phyloP scores from a whole-genome alignment of 768 basidiomycete genomes.

The Solioccasus polychromus region DNA sequence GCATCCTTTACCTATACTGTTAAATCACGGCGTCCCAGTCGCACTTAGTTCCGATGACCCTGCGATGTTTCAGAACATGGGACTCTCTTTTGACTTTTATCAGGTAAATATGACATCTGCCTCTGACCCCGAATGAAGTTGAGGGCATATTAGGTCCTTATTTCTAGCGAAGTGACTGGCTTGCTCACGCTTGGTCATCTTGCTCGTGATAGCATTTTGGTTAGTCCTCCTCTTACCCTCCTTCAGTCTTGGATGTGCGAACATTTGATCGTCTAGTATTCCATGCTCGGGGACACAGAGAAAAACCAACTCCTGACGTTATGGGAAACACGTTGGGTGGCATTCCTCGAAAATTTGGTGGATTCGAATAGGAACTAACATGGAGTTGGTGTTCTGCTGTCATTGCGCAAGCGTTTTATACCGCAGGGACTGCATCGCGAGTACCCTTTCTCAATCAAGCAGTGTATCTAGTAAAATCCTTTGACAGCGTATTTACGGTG shows the following conservation, averaged over 20 bases:
- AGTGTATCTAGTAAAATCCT: neutral
- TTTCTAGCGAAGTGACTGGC: slow-evolving; percentile 63
- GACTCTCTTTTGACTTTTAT: slow-evolving; percentile 74
- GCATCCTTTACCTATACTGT: slow-evolving; percentile 69
- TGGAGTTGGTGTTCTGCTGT: no score
- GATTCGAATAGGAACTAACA: slow-evolving; percentile 2
- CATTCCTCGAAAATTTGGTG: slow-evolving; percentile 40
- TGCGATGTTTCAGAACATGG: slow-evolving; percentile 73
- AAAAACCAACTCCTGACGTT: slow-evolving; percentile 40
- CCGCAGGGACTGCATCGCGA: no score
- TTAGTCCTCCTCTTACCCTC: neutral
- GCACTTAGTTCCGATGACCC: slow-evolving; percentile 76
- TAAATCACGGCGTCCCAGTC: slow-evolving; percentile 73
- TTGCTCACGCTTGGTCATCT: slow-evolving; percentile 59
- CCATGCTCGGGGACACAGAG: slow-evolving; percentile 45
- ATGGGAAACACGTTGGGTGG: slow-evolving; percentile 51
- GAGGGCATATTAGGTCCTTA: slow-evolving; percentile 49
- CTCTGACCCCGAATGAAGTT: neutral
- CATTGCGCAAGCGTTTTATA: neutral
- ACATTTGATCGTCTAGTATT: slow-evolving; percentile 39
- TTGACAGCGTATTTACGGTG: no score
- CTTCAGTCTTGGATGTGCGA: neutral
- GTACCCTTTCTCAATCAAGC: neutral
- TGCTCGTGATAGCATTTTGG: slow-evolving; percentile 68
- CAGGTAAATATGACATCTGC: slow-evolving; percentile 44